Percentiles rank a stretch among this genome's conserved stretches.
Conservation (phyloP, 495 filamentous ascomycete genomes). For the Aspergillus coremiiformis region DNA sequence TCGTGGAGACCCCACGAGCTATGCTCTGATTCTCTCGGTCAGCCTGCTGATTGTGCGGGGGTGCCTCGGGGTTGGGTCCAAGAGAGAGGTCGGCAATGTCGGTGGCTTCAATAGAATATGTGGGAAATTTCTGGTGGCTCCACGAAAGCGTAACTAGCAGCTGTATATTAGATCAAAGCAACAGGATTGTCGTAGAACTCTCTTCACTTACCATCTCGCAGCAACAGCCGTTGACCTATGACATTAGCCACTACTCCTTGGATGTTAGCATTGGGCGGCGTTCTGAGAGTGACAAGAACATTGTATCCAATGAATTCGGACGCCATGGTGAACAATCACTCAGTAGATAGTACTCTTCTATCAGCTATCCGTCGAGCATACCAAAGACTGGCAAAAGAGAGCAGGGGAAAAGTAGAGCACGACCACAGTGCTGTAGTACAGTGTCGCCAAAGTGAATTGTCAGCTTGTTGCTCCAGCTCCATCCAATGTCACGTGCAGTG, state of each 20-base stretch:
- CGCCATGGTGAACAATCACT: slow-evolving; percentile 41
- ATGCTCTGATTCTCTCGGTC: slow-evolving; percentile 8
- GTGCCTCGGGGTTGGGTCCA: slow-evolving; percentile 28
- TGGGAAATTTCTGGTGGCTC: slow-evolving; percentile 40
- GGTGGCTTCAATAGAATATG: slow-evolving; percentile 47
- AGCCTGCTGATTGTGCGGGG: slow-evolving; percentile 21
- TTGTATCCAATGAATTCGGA: slow-evolving; percentile 71
- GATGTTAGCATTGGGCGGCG: slow-evolving; percentile 58
- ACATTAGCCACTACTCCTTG: slow-evolving; percentile 69
- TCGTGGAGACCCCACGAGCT: slow-evolving; percentile 2
- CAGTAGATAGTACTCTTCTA: slow-evolving; percentile 13
- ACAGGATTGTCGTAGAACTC: background rate
- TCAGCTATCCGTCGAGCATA: background rate
- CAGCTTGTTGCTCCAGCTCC: slow-evolving; percentile 2
- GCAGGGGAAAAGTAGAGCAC: background rate
- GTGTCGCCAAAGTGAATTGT: slow-evolving; percentile 10
- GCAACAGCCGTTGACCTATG: slow-evolving; percentile 62
- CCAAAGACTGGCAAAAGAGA: background rate
- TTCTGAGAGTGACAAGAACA: slow-evolving; percentile 64
- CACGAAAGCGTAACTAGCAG: slow-evolving; percentile 42
- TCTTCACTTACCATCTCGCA: slow-evolving; percentile 62
- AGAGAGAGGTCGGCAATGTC: slow-evolving; percentile 51
- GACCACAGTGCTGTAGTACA: background rate
- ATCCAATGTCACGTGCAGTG: slow-evolving; percentile 3
- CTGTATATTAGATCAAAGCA: background rate